Conservation (phyloP, 140 eudicot genomes). For the Ambrosia hybrid region DNA sequence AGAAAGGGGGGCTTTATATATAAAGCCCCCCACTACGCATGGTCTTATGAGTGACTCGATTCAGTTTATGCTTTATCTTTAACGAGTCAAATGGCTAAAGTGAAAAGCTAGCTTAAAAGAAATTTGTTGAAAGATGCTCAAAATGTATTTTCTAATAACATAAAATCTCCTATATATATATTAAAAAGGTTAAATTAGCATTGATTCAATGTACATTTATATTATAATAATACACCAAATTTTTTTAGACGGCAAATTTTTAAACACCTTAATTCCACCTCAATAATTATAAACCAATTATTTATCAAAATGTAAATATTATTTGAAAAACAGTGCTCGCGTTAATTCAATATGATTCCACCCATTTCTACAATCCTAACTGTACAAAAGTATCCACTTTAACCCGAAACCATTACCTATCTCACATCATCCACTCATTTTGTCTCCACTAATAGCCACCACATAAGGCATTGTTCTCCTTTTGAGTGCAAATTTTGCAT, state of each 20-base stretch:
- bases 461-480: background rate
- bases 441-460: slow-evolving; percentile 5
- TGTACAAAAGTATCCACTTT: too few relatives aligned
- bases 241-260: too few relatives aligned
- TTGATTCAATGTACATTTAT: background rate
- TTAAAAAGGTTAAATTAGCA: background rate
- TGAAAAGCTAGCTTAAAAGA: background rate
- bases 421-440: background rate
- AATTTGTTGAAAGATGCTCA: slow-evolving; percentile 1
- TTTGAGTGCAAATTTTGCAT: background rate
- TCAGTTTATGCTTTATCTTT: too few relatives aligned
- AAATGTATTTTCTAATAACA: background rate
- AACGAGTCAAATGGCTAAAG: background rate
- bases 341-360: too few relatives aligned
- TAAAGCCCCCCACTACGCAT: too few relatives aligned
- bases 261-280: too few relatives aligned
- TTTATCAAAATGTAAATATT: too few relatives aligned
- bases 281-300: too few relatives aligned
- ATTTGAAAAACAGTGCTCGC: too few relatives aligned
- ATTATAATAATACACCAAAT: background rate
- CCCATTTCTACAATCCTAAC: too few relatives aligned
- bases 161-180: background rate
- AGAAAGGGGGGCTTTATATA: too few relatives aligned
- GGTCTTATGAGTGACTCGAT: too few relatives aligned
- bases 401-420: background rate